Conservation (phyloP, 768 basidiomycete species). For the Multifurca ochricompacta region DNA sequence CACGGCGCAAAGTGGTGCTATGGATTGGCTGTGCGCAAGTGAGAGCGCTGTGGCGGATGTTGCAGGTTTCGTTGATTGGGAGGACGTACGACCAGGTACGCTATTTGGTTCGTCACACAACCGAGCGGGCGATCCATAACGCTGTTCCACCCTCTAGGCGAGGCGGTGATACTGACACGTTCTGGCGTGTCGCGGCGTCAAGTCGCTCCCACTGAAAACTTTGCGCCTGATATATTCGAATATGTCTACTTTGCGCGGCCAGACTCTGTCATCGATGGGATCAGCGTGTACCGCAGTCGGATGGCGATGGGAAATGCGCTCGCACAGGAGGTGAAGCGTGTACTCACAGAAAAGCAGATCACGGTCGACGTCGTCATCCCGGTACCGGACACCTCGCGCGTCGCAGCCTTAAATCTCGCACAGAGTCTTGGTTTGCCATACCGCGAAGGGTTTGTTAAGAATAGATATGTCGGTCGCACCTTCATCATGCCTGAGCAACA, state of each 20-base stretch:
- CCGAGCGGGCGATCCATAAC: too few species aligned
- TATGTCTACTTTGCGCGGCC: slow-evolving; percentile 98
- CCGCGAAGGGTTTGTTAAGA: slow-evolving; percentile 97
- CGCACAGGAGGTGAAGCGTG: slow-evolving; percentile 74
- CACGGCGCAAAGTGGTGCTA: slow-evolving; percentile 44
- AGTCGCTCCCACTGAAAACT: slow-evolving; percentile 59
- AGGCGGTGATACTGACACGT: slow-evolving; percentile 93
- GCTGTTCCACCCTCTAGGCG: slow-evolving; percentile 44
- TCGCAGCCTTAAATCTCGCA: slow-evolving; percentile 91
- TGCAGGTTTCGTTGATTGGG: slow-evolving; percentile 84
- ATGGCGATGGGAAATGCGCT: slow-evolving; percentile 99
- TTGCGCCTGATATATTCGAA: slow-evolving; percentile 98
- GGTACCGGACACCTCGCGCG: slow-evolving; percentile 93
- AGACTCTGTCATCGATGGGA: slow-evolving; percentile 94
- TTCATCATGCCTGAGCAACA: slow-evolving; percentile 99
- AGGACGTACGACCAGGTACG: slow-evolving; percentile 85
- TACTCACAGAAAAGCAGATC: slow-evolving; percentile 59
- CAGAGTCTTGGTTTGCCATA: slow-evolving; percentile 87
- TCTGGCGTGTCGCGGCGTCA: slow-evolving; percentile 65
- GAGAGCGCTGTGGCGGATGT: slow-evolving; percentile 98
- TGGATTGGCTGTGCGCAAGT: slow-evolving; percentile 86
- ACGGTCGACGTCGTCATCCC: slow-evolving; percentile 95
- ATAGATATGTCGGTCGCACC: slow-evolving; percentile 94
- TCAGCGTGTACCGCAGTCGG: slow-evolving; percentile 93
- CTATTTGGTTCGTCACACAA: slow-evolving; percentile 3